These are phyloP conservation scores for Fusarium praegraminearum DNA, from an alignment of 2,329 filamentous ascomycete genomes.

Conservation along the genomic window DNA sequence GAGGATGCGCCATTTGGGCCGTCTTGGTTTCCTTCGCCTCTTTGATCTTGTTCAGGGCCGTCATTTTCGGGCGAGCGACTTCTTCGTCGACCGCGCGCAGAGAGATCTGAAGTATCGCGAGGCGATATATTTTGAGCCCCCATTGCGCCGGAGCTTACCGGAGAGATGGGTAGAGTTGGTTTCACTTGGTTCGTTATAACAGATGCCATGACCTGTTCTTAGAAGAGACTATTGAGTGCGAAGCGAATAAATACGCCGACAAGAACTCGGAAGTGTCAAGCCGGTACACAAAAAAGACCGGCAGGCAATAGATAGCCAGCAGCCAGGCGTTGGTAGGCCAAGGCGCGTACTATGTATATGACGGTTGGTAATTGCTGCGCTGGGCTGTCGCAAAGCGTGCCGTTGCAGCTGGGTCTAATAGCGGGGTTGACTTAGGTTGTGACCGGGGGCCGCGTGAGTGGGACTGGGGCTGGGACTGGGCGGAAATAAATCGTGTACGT, in stretches of 20 bases:
- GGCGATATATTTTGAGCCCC: slow-evolving; percentile 55
- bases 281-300: slow-evolving; percentile 1
- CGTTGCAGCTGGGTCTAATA: slow-evolving; percentile 28
- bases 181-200: slow-evolving; percentile 48
- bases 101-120: slow-evolving; percentile 50
- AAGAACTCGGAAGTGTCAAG: not conserved
- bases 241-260: not conserved
- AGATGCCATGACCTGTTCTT: slow-evolving; percentile 46
- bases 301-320: slow-evolving; percentile 13
- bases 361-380: slow-evolving; percentile 21
- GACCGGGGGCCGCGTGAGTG: slow-evolving; percentile 39
- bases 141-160: slow-evolving; percentile 57
- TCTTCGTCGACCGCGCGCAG: slow-evolving; percentile 56
- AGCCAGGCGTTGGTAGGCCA: slow-evolving; percentile 30
- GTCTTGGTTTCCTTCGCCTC: slow-evolving; percentile 50
- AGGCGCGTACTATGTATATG: slow-evolving; percentile 13
- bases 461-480: slow-evolving; percentile 42
- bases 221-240: slow-evolving; percentile 2
- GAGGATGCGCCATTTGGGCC: slow-evolving; percentile 60
- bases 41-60: slow-evolving; percentile 56
- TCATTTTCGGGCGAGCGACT: slow-evolving; percentile 59
- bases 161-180: slow-evolving; percentile 54
- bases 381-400: slow-evolving; percentile 25
- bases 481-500: slow-evolving; percentile 34
- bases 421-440: slow-evolving; percentile 45